These are phyloP conservation scores for Vitis hybrid DNA, from an alignment of 177 flowering plant species.

Conservation along the genomic window DNA sequence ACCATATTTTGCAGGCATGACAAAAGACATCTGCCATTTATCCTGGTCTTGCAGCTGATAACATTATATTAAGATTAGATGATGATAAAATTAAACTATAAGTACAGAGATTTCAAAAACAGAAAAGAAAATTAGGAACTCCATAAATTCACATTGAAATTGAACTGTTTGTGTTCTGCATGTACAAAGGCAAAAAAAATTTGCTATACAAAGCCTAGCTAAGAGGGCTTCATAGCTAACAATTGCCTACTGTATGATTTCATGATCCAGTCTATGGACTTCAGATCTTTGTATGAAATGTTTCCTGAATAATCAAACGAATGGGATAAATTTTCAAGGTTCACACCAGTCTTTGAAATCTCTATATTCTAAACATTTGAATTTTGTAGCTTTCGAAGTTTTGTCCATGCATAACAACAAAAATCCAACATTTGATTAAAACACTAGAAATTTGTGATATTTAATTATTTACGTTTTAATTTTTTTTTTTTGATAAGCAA, in stretches of 20 bases:
- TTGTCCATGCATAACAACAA: not conserved
- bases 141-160: not conserved
- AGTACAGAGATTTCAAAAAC: not conserved
- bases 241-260: not conserved
- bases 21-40: conserved; percentile 91
- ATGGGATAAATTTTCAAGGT: not conserved
- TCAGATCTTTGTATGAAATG: not conserved
- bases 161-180: not conserved
- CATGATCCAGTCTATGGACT: not conserved
- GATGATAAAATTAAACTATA: not conserved
- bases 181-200: not conserved
- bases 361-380: not conserved
- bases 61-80: conserved; percentile 1
- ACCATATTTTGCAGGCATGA: conserved; percentile 92
- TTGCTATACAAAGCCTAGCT: not conserved
- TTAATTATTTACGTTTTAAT: too few relatives aligned
- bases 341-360: not conserved
- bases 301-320: not conserved
- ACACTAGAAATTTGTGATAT: not conserved
- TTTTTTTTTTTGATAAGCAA: too few relatives aligned
- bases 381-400: not conserved
- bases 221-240: not conserved
- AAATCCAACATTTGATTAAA: not conserved
- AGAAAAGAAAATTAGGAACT: not conserved
- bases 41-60: conserved; percentile 48